Evolutionary conservation across 371 early-diverging fungal genomes (phyloP).

Genomic region (Entomophthora muscae): DNA sequence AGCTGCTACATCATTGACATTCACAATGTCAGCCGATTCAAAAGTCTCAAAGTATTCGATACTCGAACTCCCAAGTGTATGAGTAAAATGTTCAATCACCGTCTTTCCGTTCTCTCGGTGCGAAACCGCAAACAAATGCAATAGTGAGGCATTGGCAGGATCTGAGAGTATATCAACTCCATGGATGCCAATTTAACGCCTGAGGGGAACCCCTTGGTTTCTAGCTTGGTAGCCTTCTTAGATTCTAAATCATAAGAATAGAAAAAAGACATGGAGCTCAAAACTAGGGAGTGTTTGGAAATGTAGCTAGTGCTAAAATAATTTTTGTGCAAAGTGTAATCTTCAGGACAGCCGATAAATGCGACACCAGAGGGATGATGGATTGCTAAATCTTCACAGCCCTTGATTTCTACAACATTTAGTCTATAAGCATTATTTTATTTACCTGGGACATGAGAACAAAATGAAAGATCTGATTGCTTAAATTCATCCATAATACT

Average conservation of each 20-base stretch:
- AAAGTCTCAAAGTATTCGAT: neutral
- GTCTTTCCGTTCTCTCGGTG: neutral
- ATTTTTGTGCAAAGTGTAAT: neutral
- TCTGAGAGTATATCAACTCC: neutral
- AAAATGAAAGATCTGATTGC: neutral
- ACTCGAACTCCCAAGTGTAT: neutral
- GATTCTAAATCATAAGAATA: constrained; percentile 3
- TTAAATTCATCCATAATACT: neutral
- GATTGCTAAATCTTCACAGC: neutral
- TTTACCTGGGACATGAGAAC: neutral
- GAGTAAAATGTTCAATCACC: neutral
- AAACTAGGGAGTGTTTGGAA: neutral
- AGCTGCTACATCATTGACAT: neutral
- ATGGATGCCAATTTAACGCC: neutral
- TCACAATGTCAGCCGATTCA: neutral
- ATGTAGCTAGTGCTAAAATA: neutral
- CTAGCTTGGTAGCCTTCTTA: neutral
- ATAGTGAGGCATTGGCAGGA: neutral
- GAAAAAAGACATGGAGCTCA: neutral
- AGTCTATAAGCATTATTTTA: neutral
- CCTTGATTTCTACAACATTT: neutral
- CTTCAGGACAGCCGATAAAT: neutral
- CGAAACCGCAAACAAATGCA: neutral
- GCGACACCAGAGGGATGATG: neutral
- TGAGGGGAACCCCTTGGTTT: neutral